A percentile compares a stretch with the other conserved stretches of the same genome.
phyloP scores from a whole-genome alignment of 2,329 filamentous ascomycete species.

The Gaeumannomyces sp. region DNA sequence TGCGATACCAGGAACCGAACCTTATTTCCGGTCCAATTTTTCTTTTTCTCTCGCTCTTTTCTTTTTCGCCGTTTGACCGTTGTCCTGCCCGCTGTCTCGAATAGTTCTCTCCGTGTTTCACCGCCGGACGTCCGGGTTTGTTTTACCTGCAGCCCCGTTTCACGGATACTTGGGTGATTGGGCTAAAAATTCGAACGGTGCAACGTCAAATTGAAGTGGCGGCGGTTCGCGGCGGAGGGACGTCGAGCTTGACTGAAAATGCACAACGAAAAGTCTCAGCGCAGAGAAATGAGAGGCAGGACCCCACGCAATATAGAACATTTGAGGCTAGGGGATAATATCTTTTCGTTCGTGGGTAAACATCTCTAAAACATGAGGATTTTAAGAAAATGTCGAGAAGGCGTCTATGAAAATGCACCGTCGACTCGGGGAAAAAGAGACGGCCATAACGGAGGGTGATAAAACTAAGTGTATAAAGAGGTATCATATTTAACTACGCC shows the following conservation, averaged over 20 bases:
- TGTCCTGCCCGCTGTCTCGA: neutral
- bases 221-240: neutral
- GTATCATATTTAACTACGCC: neutral
- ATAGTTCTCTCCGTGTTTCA: neutral
- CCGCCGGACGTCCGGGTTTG: neutral
- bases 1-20: neutral
- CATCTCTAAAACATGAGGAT: no score
- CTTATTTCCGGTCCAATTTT: neutral
- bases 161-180: neutral
- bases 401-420: no score
- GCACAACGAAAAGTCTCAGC: neutral
- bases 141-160: neutral
- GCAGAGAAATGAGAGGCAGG: neutral
- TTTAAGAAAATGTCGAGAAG: no score
- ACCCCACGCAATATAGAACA: no score
- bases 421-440: no score
- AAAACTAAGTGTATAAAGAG: no score
- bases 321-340: no score
- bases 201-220: neutral
- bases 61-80: neutral
- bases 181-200: neutral
- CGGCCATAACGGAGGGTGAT: no score
- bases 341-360: no score
- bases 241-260: neutral
- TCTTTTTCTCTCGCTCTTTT: neutral